Percentiles rank a stretch among this genome's conserved stretches.
Evolutionary conservation across 2,329 filamentous ascomycete genomes (phyloP).

Genomic region (Talaromyces sp.): DNA sequence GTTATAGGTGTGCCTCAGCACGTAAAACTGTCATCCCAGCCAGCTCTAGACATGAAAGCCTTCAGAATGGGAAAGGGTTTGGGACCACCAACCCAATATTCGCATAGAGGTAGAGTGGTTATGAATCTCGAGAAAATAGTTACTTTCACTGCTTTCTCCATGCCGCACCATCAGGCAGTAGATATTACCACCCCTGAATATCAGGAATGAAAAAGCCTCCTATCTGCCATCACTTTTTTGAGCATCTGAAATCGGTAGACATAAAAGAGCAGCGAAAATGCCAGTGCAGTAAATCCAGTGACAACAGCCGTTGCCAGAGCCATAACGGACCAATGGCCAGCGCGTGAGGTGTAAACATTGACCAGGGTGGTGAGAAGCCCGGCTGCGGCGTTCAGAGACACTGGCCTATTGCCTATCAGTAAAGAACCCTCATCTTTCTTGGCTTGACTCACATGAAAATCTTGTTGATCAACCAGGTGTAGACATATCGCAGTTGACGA

Average conservation of each 20-base stretch:
- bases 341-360: not conserved
- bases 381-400: not conserved
- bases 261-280: not conserved
- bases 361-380: not conserved
- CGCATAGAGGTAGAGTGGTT: not conserved
- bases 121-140: not conserved
- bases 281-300: not conserved
- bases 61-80: not conserved
- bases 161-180: not conserved
- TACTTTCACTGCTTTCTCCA: not conserved
- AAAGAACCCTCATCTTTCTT: not conserved
- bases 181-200: not conserved
- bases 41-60: not conserved
- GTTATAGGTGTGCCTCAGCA: not conserved
- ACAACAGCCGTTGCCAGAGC: not conserved
- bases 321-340: not conserved
- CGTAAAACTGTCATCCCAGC: not conserved
- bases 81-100: not conserved
- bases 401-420: not conserved
- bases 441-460: not conserved
- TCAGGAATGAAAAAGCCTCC: not conserved
- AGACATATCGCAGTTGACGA: slow-evolving; percentile 49
- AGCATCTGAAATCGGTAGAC: not conserved
- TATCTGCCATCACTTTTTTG: not conserved
- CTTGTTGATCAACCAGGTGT: slow-evolving; percentile 53